These are phyloP conservation scores for Lolium perenne DNA, from an alignment of 176 grass and related monocot species.

Conservation along the genomic window DNA sequence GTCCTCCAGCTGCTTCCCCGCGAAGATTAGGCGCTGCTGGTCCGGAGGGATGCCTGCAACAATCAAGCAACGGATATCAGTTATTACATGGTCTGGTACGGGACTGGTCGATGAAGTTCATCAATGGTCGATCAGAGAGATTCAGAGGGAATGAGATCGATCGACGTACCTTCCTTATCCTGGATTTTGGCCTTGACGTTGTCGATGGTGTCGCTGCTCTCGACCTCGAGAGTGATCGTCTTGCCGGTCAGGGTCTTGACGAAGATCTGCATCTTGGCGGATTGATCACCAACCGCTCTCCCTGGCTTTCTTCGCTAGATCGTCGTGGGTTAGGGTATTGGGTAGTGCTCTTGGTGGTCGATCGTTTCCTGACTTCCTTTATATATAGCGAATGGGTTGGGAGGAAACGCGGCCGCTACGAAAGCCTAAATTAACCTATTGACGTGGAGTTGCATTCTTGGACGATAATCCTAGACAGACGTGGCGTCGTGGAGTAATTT, in stretches of 20 bases:
- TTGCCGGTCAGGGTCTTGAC: constrained; percentile 23
- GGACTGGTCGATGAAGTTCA: too few species aligned
- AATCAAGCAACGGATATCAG: background rate
- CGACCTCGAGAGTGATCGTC: constrained; percentile 20
- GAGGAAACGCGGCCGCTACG: background rate
- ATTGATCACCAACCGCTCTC: background rate
- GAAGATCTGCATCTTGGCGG: constrained; percentile 15
- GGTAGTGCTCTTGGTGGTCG: background rate
- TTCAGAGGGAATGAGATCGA: background rate
- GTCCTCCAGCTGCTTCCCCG: constrained; percentile 68
- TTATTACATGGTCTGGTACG: too few species aligned
- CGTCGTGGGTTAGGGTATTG: background rate
- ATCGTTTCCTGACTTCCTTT: background rate
- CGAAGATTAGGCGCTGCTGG: constrained; percentile 67
- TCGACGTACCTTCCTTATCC: background rate
- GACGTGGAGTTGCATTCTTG: too few species aligned
- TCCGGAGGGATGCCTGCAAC: constrained; percentile 56
- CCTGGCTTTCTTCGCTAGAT: background rate
- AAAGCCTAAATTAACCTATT: background rate
- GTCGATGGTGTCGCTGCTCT: constrained; percentile 35
- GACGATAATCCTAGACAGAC: background rate
- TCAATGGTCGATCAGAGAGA: too few species aligned
- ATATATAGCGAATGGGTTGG: background rate
- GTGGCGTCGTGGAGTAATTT: background rate
- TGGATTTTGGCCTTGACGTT: constrained; percentile 22